Evolutionary conservation across 768 basidiomycete species (phyloP).

Genomic region (Termitomyces titanicus): DNA sequence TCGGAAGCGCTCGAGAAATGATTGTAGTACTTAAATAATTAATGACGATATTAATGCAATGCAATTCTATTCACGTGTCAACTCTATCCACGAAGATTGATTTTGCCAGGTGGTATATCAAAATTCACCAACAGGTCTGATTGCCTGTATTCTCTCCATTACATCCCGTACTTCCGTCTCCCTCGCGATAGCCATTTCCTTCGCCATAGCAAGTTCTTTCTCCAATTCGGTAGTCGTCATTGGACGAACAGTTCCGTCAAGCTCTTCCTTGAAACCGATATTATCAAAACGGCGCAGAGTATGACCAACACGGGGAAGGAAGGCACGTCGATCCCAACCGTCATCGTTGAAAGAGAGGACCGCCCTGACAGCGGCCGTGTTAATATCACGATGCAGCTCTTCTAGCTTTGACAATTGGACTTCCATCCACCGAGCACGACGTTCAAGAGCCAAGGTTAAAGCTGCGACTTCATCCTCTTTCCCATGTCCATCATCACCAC

Average conservation of each 20-base stretch:
- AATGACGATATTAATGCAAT: not conserved
- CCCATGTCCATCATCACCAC: constrained; percentile 55
- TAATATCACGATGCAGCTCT: constrained; percentile 87
- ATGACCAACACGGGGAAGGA: constrained; percentile 68
- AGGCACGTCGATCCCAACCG: constrained; percentile 73
- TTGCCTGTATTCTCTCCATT: constrained; percentile 63
- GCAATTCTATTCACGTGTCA: not conserved
- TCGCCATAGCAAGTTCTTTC: constrained; percentile 66
- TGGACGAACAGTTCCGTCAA: constrained; percentile 34
- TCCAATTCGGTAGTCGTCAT: constrained; percentile 76
- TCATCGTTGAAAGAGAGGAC: constrained; percentile 81
- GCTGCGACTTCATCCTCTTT: constrained; percentile 85
- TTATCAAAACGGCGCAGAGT: constrained; percentile 66
- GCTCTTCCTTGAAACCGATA: constrained; percentile 53
- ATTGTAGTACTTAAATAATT: not conserved
- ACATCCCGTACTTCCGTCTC: constrained; percentile 72
- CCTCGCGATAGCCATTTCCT: constrained; percentile 66
- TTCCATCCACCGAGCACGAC: constrained; percentile 93
- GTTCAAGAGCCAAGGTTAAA: constrained; percentile 77
- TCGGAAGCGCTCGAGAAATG: not conserved
- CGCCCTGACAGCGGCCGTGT: constrained; percentile 80
- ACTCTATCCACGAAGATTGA: too few relatives aligned
- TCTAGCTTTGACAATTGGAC: constrained; percentile 86
- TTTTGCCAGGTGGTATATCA: constrained; percentile 8
- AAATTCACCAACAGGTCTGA: constrained; percentile 39